phyloP scores from a whole-genome alignment of 768 basidiomycete species.

The Leccinum subgranulosum region DNA sequence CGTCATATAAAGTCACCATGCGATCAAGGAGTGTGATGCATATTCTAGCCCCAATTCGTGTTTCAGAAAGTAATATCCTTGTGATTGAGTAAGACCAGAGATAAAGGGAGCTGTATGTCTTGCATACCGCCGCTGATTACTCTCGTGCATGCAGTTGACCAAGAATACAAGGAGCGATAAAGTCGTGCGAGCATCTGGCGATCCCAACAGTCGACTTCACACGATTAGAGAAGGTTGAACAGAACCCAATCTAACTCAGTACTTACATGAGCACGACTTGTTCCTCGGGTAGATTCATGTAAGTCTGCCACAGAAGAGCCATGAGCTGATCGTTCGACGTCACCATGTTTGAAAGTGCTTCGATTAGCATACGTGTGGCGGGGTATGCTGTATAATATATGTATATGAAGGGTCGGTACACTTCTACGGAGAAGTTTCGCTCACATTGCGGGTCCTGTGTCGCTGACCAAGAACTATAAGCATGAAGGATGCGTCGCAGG shows the following conservation, averaged over 20 bases:
- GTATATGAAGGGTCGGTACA: background rate
- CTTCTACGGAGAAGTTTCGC: slow-evolving; percentile 14
- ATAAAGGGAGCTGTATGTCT: slow-evolving; percentile 5
- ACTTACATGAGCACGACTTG: slow-evolving; percentile 72
- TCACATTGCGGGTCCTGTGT: slow-evolving; percentile 61
- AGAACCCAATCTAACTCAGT: slow-evolving; percentile 11
- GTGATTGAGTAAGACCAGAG: background rate
- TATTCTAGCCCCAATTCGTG: slow-evolving; percentile 58
- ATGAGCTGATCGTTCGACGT: slow-evolving; percentile 65
- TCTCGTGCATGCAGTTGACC: slow-evolving; percentile 65
- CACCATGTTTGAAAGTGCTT: slow-evolving; percentile 81
- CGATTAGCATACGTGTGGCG: slow-evolving; percentile 64
- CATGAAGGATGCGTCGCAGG: slow-evolving; percentile 64
- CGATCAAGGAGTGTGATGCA: slow-evolving; percentile 67
- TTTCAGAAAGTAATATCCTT: slow-evolving; percentile 49
- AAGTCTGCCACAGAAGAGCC: slow-evolving; percentile 58
- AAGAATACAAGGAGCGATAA: slow-evolving; percentile 67
- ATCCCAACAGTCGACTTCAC: slow-evolving; percentile 56
- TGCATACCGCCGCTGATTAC: slow-evolving; percentile 53
- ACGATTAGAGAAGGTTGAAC: slow-evolving; percentile 3
- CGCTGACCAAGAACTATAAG: slow-evolving; percentile 74
- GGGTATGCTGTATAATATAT: slow-evolving; percentile 46
- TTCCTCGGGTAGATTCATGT: slow-evolving; percentile 68
- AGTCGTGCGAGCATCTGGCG: slow-evolving; percentile 60
- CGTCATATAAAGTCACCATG: slow-evolving; percentile 69